phyloP scores from a whole-genome alignment of 176 grass and related monocot genomes.

The Triticum dicoccoides region DNA sequence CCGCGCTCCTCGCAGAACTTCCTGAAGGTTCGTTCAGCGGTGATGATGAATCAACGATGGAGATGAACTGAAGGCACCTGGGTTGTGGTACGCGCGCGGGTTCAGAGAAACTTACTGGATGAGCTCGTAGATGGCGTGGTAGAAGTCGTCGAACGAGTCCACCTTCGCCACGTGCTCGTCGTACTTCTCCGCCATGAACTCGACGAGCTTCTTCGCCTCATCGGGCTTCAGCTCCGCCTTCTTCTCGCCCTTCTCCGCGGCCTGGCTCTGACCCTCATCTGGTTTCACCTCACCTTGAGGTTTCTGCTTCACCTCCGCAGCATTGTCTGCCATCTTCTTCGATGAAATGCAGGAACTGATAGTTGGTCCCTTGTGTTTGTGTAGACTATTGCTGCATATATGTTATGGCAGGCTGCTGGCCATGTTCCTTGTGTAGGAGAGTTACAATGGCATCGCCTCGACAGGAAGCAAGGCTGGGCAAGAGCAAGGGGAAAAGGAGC shows the following conservation, averaged over 20 bases:
- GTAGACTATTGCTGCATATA: background rate
- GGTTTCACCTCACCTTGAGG: conserved; percentile 4
- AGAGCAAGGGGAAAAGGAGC: background rate
- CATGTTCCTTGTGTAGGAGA: conserved; percentile 40
- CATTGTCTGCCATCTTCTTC: background rate
- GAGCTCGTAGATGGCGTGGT: conserved; percentile 59
- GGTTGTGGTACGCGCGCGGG: too few species aligned
- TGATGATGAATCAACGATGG: background rate
- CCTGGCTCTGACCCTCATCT: background rate
- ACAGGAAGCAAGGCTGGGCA: conserved; percentile 44
- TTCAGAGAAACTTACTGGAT: conserved; percentile 60
- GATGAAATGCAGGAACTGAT: background rate
- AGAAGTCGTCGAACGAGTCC: conserved; percentile 38
- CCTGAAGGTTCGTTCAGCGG: conserved; percentile 1
- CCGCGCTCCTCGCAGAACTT: conserved; percentile 48
- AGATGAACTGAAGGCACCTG: too few species aligned
- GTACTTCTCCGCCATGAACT: conserved; percentile 32
- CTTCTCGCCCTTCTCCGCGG: background rate
- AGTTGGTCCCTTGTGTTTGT: background rate
- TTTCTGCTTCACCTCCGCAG: background rate
- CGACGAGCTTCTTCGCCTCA: conserved; percentile 8
- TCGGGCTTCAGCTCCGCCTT: conserved; percentile 11
- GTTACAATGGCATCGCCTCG: conserved; percentile 31
- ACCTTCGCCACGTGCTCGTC: background rate
- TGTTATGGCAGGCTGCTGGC: background rate